These are phyloP conservation scores for Brassica nigra DNA, from an alignment of 345 rosid species.

Conservation along the genomic window DNA sequence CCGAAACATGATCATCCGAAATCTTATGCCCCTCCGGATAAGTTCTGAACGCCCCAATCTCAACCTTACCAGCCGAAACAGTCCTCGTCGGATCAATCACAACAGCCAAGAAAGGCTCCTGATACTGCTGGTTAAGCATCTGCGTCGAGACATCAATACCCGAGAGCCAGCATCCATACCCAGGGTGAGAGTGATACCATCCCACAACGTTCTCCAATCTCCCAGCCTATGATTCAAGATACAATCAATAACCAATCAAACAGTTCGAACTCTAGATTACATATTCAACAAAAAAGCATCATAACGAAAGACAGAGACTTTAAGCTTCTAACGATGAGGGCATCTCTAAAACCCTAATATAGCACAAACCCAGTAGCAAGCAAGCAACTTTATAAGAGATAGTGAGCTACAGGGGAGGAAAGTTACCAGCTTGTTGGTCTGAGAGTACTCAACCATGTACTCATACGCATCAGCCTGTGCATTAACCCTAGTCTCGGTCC, in stretches of 20 bases:
- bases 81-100: constrained; percentile 99
- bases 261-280: neutral
- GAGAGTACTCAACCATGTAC: constrained; percentile 98
- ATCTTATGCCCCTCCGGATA: constrained; percentile 64
- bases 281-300: neutral
- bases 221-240: constrained; percentile 76
- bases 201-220: constrained; percentile 96
- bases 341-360: constrained; percentile 18
- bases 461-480: constrained; percentile 99
- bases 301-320: neutral
- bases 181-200: constrained; percentile 89
- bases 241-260: constrained; percentile 23
- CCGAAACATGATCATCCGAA: constrained; percentile 39
- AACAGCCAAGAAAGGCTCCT: constrained; percentile 94
- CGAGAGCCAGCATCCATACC: constrained; percentile 99
- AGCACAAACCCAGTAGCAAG: neutral
- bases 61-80: constrained; percentile 99
- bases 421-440: constrained; percentile 88
- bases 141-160: constrained; percentile 98
- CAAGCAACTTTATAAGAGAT: neutral
- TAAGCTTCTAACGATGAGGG: neutral
- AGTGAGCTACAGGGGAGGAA: neutral
- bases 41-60: constrained; percentile 99
- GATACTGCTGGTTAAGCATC: constrained; percentile 96
- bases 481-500: constrained; percentile 94